Evolutionary conservation across 2,329 filamentous ascomycete species (phyloP), one percentile per base, ranked within the genome.

Genomic region (Monilinia laxa): DNA sequence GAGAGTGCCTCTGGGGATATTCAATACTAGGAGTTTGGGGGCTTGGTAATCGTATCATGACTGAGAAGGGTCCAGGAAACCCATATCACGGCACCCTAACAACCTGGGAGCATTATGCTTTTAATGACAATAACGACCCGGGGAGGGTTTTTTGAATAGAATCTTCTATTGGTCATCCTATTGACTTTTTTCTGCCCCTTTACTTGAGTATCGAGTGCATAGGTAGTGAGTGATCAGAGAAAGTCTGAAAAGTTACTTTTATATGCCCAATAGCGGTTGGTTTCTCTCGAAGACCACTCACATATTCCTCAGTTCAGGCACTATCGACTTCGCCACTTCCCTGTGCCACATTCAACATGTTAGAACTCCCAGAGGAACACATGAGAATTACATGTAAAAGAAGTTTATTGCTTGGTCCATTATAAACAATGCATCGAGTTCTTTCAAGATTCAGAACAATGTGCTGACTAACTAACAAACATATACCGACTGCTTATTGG

Each of bases 381-480:
- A 51, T 23, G 23, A n/a, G 20, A 51, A 12, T 12, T 14, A 51
- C 10, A 20, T 51, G 20, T 7, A 23, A 51, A 51, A 51, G 47
- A 51, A 51, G 31, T 51, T 51, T 23, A 23, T 4, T 23, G 20
- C 9, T 51, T 23, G 47, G 10, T 23, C 0, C 9, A 23, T n/a
- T 47, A 20, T 40, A 45, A 6, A 35, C 38, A 57, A 47, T 64
- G 52, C 42, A 57, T 45, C 40, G 40, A 35, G 11, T 58, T 57
- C 62, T 57, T 64, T 57, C 51, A 55, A 55, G 23, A 52, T 47
- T 64, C 18, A 35, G 53, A 45, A 31, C 42, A 56, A 54, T 49
- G n/a, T 60, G 58, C 45, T 60, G 56, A 25, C 62, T 57, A 64
- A 47, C 12, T 16, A 42, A 42, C 18, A 42, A 49, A 49, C 52